These are phyloP conservation scores for Cladosporium sphaerospermum DNA, from an alignment of 2,329 filamentous ascomycete species.

Conservation along the genomic window DNA sequence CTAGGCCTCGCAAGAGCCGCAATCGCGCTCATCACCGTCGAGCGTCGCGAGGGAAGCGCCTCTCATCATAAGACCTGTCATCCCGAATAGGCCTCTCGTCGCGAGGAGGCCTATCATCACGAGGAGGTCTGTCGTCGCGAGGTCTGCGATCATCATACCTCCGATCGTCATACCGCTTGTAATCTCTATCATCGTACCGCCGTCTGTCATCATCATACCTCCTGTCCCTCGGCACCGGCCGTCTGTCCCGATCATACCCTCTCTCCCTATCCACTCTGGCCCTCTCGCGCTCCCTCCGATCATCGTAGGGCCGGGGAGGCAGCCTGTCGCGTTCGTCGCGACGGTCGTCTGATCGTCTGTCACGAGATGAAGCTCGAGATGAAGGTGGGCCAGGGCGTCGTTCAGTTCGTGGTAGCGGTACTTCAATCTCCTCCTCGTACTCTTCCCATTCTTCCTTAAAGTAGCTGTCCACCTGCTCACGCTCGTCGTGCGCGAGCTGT, in stretches of 20 bases:
- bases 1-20: too few species aligned
- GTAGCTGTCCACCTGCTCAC: constrained; percentile 59
- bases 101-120: not conserved
- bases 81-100: too few species aligned
- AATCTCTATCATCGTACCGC: constrained; percentile 18
- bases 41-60: constrained; percentile 5
- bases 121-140: not conserved
- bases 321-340: constrained; percentile 10
- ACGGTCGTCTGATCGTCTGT: not conserved
- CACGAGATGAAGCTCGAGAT: constrained; percentile 12
- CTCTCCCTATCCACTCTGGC: constrained; percentile 18
- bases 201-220: constrained; percentile 26
- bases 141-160: constrained; percentile 14
- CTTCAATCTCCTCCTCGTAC: constrained; percentile 69
- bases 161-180: constrained; percentile 19
- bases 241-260: constrained; percentile 13
- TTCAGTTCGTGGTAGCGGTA: constrained; percentile 26
- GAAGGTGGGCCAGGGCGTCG: constrained; percentile 10
- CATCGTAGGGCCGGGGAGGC: not conserved
- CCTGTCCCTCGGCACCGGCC: constrained; percentile 13
- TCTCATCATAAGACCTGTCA: not conserved
- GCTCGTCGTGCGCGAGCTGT: constrained; percentile 66
- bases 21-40: not conserved
- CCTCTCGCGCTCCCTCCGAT: constrained; percentile 20
- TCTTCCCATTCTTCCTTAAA: constrained; percentile 71